A percentile compares a stretch with the other conserved stretches of the same genome.
Conservation (phyloP, 148 eudicot species). For the Polygonum maritimum region DNA sequence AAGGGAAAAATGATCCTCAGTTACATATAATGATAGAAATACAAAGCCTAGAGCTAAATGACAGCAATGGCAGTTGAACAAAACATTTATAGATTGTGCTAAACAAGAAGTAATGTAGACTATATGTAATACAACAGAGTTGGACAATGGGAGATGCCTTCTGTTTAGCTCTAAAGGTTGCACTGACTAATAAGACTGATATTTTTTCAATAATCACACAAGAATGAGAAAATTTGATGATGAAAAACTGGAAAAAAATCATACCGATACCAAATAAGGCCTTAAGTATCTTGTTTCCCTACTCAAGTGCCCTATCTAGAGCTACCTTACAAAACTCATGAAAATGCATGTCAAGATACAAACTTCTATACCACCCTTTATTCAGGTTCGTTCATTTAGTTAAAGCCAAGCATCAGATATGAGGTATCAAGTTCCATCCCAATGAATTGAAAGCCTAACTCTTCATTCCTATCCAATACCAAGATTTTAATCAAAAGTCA, state of each 20-base stretch:
- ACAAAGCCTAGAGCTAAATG: not conserved
- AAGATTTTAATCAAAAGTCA: not conserved
- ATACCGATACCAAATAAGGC: not conserved
- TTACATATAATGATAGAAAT: not conserved
- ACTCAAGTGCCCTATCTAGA: not conserved
- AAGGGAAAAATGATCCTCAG: not conserved
- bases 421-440: not conserved
- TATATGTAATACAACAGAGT: not conserved
- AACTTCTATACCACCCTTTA: not conserved
- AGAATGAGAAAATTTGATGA: not conserved
- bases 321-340: not conserved
- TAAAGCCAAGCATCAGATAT: not conserved
- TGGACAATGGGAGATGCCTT: not conserved
- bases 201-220: not conserved
- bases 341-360: not conserved
- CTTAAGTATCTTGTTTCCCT: not conserved
- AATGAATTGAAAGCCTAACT: not conserved
- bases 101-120: not conserved
- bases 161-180: not conserved
- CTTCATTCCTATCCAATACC: not conserved
- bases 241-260: not conserved
- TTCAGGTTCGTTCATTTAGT: not conserved
- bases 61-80: not conserved
- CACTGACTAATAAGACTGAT: not conserved
- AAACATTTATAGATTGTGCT: not conserved